Evolutionary conservation across 2,329 filamentous ascomycete species (phyloP), one percentile per base, ranked within the genome.

Genomic region (Incumbomyces delicatus): DNA sequence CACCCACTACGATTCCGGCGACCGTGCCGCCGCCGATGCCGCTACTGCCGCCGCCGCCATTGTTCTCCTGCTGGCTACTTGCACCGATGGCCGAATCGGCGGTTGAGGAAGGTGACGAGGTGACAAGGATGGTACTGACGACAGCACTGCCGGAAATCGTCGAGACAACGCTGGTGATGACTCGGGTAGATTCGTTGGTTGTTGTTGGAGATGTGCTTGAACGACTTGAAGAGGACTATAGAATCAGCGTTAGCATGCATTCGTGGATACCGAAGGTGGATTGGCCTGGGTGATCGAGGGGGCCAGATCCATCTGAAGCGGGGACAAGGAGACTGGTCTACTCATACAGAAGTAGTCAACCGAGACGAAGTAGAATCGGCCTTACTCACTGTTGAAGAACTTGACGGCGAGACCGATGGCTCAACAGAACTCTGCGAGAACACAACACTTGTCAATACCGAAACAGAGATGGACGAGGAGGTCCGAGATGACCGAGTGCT

Each of bases 1-100:
- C 57, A 47, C 68, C 69, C 22, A 71, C 58, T 3, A 69, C 65
- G 41, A 70, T 64, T 22, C 69, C 69, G 5, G 67, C 68, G 48
- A 71, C 67, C 10, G 63, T 61, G 29, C 69, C 69, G 14, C 61
- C 62, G 31, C 62, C 65, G 31, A 70, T 47, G 11, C 59, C 55
- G 16, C 60, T 45, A n/a, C 47, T 41, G 13, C 42, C 36, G 40
- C 50, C 46, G 11, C 48, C 44, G 32, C 48, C 8, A 8, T 27
- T 4, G 22, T 13, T 29, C 20, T 22, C 10, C n/a, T 4, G 27
- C n/a, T 42, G 40, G n/a, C 17, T 31, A 49, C 42, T 56, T 49
- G 11, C 36, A 20, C 56, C 54, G 10, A 58, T 47, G 3, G 50
- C 52, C 3, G 52, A 51, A 46, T 58, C 54, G 8, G 52, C 40